Percentiles rank a stretch among this genome's conserved stretches.
phyloP scores from a whole-genome alignment of 495 filamentous ascomycete species.

The Staphylotrichum longicolle region DNA sequence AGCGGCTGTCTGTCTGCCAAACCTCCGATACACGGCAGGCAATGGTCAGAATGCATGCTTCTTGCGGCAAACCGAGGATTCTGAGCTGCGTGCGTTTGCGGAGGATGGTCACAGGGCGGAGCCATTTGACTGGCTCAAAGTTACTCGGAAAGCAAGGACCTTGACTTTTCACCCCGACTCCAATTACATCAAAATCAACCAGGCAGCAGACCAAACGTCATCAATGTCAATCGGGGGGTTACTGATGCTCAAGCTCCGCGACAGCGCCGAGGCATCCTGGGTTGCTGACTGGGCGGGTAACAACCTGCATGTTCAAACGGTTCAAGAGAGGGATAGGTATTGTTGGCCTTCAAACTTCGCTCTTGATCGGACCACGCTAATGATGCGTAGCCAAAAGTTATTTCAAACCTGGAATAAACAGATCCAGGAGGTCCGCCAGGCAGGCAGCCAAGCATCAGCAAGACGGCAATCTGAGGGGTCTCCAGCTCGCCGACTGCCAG shows the following conservation, averaged over 20 bases:
- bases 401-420: not conserved
- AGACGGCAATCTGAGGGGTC: not conserved
- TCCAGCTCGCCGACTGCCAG: not conserved
- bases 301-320: not conserved
- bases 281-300: slow-evolving; percentile 17
- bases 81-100: slow-evolving; percentile 23
- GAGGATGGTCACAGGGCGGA: slow-evolving; percentile 8
- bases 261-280: slow-evolving; percentile 5
- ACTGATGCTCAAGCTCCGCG: slow-evolving; percentile 18
- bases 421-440: not conserved
- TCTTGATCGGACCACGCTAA: slow-evolving; percentile 1
- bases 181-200: slow-evolving; percentile 22
- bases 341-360: not conserved
- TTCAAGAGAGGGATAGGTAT: slow-evolving; percentile 14
- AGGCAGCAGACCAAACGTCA: slow-evolving; percentile 15
- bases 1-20: slow-evolving; percentile 22
- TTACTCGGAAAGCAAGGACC: slow-evolving; percentile 12
- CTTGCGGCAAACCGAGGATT: not conserved
- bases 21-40: slow-evolving; percentile 9
- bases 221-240: not conserved
- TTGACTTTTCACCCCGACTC: slow-evolving; percentile 15
- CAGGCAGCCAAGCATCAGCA: not conserved
- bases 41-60: slow-evolving; percentile 7
- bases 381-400: slow-evolving; percentile 5
- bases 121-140: slow-evolving; percentile 26